Evolutionary conservation across 2,329 filamentous ascomycete genomes (phyloP).

Genomic region (Hypoxylon sp.): DNA sequence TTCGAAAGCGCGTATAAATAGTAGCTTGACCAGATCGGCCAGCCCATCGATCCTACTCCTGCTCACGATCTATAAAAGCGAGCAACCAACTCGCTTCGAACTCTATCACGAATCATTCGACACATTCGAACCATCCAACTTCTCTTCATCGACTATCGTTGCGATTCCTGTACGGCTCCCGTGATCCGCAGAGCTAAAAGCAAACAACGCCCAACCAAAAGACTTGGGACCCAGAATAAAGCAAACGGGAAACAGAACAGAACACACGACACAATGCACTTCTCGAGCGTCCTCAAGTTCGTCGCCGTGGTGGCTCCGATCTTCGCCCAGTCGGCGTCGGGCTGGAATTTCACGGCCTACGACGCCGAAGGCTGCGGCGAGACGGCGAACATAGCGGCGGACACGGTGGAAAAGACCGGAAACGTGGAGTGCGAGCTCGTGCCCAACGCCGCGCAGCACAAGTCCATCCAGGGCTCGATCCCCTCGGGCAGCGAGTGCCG

Average conservation of each 20-base stretch:
- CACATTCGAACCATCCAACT: not conserved
- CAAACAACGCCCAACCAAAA: not conserved
- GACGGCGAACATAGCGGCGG: not conserved
- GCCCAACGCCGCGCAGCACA: slow-evolving; percentile 16
- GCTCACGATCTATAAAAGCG: not conserved
- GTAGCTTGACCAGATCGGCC: not conserved
- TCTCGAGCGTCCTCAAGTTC: slow-evolving; percentile 6
- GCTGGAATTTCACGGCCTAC: slow-evolving; percentile 25
- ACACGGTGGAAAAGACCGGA: slow-evolving; percentile 14
- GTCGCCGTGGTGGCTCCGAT: not conserved
- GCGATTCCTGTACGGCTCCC: not conserved
- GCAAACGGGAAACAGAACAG: too few species aligned
- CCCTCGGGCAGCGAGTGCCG: slow-evolving; percentile 20
- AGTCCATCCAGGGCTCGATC: slow-evolving; percentile 19
- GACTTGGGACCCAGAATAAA: not conserved
- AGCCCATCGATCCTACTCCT: not conserved
- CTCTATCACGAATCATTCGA: too few species aligned
- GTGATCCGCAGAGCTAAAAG: not conserved
- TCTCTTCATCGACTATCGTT: not conserved
- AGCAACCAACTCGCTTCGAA: not conserved
- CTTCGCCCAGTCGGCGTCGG: slow-evolving; percentile 10
- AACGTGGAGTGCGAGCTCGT: slow-evolving; percentile 17
- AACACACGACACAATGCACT: slow-evolving; percentile 16
- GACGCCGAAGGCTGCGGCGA: slow-evolving; percentile 10
- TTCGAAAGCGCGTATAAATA: not conserved